Evolutionary conservation across 2,329 filamentous ascomycete species (phyloP), one percentile per base, ranked within the genome.

Genomic region (Annulohypoxylon truncatum): DNA sequence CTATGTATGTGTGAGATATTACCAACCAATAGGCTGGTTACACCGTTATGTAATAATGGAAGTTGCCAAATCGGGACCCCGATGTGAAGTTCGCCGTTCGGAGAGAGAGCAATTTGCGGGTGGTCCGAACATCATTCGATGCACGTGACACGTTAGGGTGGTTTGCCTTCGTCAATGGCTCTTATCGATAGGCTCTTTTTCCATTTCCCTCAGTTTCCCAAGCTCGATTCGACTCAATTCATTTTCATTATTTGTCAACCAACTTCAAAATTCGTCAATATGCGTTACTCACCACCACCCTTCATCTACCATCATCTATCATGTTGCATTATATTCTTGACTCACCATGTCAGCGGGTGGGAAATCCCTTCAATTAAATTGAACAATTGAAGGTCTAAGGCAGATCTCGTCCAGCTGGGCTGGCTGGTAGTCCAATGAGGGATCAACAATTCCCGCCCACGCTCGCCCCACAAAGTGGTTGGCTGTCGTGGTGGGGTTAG

Each of bases 391-490:
- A 26, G 15, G 47, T 55, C 29, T 46, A 50, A 50, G 46, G 48
- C 57, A 51, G 54, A 60, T 64, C 48, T 62, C 35, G 53, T 60
- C 54, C 40, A 68, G 50, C 35, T 54, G 35, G 53, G 57, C 54
- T 33, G 66, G 50, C 35, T 54, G 35, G 54, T 47, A 51, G 35
- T 52, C 67, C 67, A 71, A 71, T 71, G 22, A 66, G 46, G 51
- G 29, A 29, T 22, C 35, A 33, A 35, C 50, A 47, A 54, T 64
- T 64, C 52, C 38, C 65, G 57, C 66, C 62, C 60, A 64, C 64
- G 64, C 53, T 64, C 56, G 69, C 64, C 69, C 62, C 67, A 62
- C 60, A 33, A 33, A 61, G 44, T 70, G 69, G 69, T 72, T 75
- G 69, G 72, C 46, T 73, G 64, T 48, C 57, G 61, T 71, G 53